Conservation (phyloP, 768 basidiomycete species). For the Agaricus blazei region DNA sequence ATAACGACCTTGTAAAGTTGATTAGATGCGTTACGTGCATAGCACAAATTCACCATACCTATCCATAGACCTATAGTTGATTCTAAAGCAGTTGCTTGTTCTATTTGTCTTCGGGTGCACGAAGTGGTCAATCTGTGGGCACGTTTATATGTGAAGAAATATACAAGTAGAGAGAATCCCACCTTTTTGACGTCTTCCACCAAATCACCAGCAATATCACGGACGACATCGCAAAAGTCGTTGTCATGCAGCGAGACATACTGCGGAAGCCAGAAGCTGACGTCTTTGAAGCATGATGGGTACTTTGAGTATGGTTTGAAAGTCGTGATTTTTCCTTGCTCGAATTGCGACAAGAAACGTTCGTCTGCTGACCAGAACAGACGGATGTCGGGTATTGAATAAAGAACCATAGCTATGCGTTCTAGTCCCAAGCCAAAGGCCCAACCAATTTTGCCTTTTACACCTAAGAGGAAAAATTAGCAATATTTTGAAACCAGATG, state of each 20-base stretch:
- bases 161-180: conserved; percentile 17
- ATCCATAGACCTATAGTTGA: conserved; percentile 97
- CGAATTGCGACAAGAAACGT: conserved; percentile 87
- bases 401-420: conserved; percentile 96
- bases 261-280: conserved; percentile 86
- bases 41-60: conserved; percentile 41
- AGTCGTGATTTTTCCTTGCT: conserved; percentile 63
- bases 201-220: conserved; percentile 88
- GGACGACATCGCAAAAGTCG: conserved; percentile 92
- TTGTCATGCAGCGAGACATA: conserved; percentile 75
- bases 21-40: neutral
- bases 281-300: conserved; percentile 89
- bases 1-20: conserved; percentile 56
- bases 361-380: conserved; percentile 93
- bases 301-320: conserved; percentile 94
- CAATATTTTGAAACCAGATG: conserved; percentile 8
- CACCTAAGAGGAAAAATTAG: conserved; percentile 36
- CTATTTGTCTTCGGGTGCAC: conserved; percentile 82
- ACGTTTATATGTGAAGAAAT: conserved; percentile 10
- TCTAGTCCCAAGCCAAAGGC: conserved; percentile 97
- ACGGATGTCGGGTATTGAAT: conserved; percentile 94
- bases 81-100: conserved; percentile 79
- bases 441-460: conserved; percentile 88
- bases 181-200: conserved; percentile 89
- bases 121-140: conserved; percentile 80